These are phyloP conservation scores for Salix exigua DNA, from an alignment of 345 rosid species.

Conservation along the genomic window DNA sequence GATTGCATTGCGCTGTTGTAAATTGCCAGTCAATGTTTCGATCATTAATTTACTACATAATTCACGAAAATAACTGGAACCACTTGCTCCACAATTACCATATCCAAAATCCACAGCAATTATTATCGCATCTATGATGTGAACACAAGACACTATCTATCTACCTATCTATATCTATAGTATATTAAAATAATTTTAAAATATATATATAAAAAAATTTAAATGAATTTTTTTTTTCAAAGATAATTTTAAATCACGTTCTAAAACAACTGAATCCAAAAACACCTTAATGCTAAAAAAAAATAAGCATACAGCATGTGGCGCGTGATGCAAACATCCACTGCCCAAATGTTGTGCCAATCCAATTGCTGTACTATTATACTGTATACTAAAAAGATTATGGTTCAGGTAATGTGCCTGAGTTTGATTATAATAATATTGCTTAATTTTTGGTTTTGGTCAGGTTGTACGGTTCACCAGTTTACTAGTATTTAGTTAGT, in stretches of 20 bases:
- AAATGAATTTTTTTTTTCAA: too few species aligned
- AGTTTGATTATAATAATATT: too few species aligned
- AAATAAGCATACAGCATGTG: too few species aligned
- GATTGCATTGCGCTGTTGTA: background rate
- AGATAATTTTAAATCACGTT: too few species aligned
- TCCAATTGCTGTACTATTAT: background rate
- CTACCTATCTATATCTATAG: background rate
- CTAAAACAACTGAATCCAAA: too few species aligned
- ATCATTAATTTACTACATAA: background rate
- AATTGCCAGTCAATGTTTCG: background rate
- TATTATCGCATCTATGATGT: background rate
- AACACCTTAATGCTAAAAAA: too few species aligned
- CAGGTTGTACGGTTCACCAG: rapidly evolving
- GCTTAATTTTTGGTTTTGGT: rapidly evolving
- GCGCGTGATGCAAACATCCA: too few species aligned
- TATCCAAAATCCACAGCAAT: background rate
- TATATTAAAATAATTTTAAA: too few species aligned
- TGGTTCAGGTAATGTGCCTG: too few species aligned
- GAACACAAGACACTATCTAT: background rate
- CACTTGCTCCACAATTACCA: background rate
- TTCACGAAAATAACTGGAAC: background rate
- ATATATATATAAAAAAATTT: too few species aligned
- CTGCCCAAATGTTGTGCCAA: background rate
- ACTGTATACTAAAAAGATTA: too few species aligned
- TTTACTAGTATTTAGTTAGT: too few species aligned